Evolutionary conservation across 345 rosid species (phyloP).

Genomic region (Citrus cavaleriei): DNA sequence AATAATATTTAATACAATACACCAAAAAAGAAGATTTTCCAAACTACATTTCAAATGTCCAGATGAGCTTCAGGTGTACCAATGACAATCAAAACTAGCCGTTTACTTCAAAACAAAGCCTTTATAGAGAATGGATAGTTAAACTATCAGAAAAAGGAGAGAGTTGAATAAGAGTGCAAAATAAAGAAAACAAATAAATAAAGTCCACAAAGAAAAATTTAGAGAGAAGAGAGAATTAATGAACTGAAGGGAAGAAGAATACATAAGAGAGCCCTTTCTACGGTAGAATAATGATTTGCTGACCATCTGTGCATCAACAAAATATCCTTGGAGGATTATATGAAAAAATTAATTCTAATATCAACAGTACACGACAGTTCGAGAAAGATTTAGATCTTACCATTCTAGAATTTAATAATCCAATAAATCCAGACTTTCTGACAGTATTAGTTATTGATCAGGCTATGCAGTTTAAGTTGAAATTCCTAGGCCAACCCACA

Average conservation of each 20-base stretch:
- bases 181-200: neutral
- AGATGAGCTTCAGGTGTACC: neutral
- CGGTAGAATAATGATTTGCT: neutral
- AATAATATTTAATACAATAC: neutral
- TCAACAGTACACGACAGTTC: neutral
- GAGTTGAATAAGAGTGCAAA: neutral
- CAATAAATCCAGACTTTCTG: neutral
- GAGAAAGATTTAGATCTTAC: neutral
- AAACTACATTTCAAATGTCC: neutral
- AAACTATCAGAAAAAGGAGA: neutral
- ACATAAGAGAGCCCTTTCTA: neutral
- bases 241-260: neutral
- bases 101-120: neutral
- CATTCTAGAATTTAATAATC: neutral
- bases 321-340: neutral
- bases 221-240: neutral
- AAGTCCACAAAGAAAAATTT: neutral
- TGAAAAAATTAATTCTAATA: neutral
- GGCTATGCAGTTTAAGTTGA: neutral
- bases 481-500: conserved; percentile 1
- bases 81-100: neutral
- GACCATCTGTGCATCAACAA: neutral
- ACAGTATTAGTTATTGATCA: neutral
- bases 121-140: neutral
- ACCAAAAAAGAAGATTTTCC: neutral